phyloP scores from a whole-genome alignment of 495 filamentous ascomycete genomes.

The Penicillium arizonense region DNA sequence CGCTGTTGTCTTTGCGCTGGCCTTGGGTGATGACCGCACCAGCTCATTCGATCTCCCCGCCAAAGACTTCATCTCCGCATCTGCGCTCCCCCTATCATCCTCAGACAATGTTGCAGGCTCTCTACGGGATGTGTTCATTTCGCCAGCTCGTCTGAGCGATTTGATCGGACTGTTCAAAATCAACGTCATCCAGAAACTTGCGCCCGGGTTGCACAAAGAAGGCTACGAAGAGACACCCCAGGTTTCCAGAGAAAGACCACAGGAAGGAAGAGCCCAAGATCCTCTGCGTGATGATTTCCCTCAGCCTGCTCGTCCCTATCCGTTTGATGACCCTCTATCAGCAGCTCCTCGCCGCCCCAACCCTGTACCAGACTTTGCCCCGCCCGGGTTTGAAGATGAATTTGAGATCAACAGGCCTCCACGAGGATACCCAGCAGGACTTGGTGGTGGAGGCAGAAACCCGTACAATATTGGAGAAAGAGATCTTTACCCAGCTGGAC shows the following conservation, averaged over 20 bases:
- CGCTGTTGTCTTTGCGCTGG: constrained; percentile 77
- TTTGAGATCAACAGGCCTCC: constrained; percentile 75
- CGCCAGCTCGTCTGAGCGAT: constrained; percentile 62
- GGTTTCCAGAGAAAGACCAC: constrained; percentile 25
- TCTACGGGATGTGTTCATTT: constrained; percentile 73
- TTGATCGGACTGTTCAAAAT: constrained; percentile 67
- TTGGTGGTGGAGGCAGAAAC: constrained; percentile 44
- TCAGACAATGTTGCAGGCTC: constrained; percentile 34
- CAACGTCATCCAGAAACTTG: constrained; percentile 76
- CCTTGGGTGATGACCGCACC: constrained; percentile 76
- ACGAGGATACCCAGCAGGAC: constrained; percentile 44
- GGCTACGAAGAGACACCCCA: constrained; percentile 62
- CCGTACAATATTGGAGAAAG: constrained; percentile 72
- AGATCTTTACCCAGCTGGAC: constrained; percentile 83
- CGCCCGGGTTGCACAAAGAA: constrained; percentile 71
- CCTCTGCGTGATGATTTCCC: constrained; percentile 55
- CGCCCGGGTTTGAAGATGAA: constrained; percentile 92
- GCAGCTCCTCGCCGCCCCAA: constrained; percentile 60
- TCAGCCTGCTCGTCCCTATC: constrained; percentile 61
- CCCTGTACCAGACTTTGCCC: constrained; percentile 69
- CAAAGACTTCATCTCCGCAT: constrained; percentile 71
- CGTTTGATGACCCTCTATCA: constrained; percentile 67
- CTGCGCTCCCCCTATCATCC: constrained; percentile 54
- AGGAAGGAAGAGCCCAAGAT: constrained; percentile 38
- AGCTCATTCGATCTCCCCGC: constrained; percentile 70